Percentiles rank a stretch among this genome's conserved stretches.
phyloP scores from a whole-genome alignment of 1,139 yeast species.

The Diutina sp. region DNA sequence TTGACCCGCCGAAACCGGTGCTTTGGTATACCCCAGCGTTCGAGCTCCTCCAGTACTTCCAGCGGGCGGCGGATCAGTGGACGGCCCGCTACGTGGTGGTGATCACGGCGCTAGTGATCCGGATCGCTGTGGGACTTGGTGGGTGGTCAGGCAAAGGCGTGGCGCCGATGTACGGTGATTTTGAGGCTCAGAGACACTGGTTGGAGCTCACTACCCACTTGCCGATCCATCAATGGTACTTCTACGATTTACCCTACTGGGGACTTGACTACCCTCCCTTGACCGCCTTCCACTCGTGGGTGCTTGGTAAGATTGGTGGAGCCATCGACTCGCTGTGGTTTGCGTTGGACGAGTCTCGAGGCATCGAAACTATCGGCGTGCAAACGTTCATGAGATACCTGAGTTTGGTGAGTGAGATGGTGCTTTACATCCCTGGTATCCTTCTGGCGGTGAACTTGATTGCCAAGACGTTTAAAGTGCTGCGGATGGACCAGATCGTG shows the following conservation, averaged over 20 bases:
- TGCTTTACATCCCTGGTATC: constrained; percentile 72
- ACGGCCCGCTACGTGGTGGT: constrained; percentile 71
- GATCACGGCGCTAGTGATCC: constrained; percentile 58
- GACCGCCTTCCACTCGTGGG: constrained; percentile 85
- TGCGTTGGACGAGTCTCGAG: constrained; percentile 58
- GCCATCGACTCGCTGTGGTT: constrained; percentile 64
- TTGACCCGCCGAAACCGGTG: not conserved
- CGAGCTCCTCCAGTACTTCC: constrained; percentile 27
- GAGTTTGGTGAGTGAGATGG: constrained; percentile 60
- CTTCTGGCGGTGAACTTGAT: constrained; percentile 61
- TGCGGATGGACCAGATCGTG: constrained; percentile 66
- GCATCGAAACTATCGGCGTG: constrained; percentile 51
- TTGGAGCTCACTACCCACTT: constrained; percentile 76
- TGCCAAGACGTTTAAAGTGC: constrained; percentile 28
- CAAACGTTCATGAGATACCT: constrained; percentile 79
- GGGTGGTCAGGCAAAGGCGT: constrained; percentile 61
- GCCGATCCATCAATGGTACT: constrained; percentile 76
- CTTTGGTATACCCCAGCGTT: constrained; percentile 16
- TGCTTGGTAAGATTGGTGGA: constrained; percentile 62
- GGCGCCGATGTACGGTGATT: constrained; percentile 85
- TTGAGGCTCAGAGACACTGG: constrained; percentile 98
- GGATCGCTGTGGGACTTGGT: constrained; percentile 85
- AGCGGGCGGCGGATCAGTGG: constrained; percentile 76
- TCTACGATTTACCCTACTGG: constrained; percentile 85
- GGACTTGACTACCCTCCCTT: constrained; percentile 96